Evolutionary conservation across 305 asterid genomes (phyloP).

Genomic region (Caryopteris hybrid): DNA sequence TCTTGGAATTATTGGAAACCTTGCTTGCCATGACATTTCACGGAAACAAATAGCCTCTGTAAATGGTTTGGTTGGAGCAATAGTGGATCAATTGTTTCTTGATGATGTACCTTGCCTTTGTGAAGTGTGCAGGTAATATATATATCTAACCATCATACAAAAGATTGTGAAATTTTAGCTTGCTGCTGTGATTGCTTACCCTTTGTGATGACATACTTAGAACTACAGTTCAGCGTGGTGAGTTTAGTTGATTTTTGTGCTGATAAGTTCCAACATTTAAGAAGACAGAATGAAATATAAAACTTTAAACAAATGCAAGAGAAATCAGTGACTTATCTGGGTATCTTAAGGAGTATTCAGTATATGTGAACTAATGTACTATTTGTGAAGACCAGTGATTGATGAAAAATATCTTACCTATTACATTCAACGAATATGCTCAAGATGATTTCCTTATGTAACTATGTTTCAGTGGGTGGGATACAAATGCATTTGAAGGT

Average conservation of each 20-base stretch:
- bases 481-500: background rate
- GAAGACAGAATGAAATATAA: background rate
- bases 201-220: slow-evolving; percentile 2
- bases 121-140: slow-evolving; percentile 81
- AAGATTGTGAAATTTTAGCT: background rate
- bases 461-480: background rate
- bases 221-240: background rate
- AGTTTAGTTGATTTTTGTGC: background rate
- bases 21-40: slow-evolving; percentile 83
- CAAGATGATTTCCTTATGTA: slow-evolving; percentile 8
- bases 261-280: background rate
- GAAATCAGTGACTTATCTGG: background rate
- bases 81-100: slow-evolving; percentile 66
- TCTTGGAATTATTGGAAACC: slow-evolving; percentile 92
- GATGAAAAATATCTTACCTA: background rate
- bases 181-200: background rate
- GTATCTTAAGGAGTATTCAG: background rate
- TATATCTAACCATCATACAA: slow-evolving; percentile 1
- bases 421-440: background rate
- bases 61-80: slow-evolving; percentile 56
- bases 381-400: background rate
- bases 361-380: background rate
- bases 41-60: slow-evolving; percentile 51
- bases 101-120: slow-evolving; percentile 85
- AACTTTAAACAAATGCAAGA: background rate